phyloP scores from a whole-genome alignment of 108 stramenopile genomes.

The Seminavis robusta region DNA sequence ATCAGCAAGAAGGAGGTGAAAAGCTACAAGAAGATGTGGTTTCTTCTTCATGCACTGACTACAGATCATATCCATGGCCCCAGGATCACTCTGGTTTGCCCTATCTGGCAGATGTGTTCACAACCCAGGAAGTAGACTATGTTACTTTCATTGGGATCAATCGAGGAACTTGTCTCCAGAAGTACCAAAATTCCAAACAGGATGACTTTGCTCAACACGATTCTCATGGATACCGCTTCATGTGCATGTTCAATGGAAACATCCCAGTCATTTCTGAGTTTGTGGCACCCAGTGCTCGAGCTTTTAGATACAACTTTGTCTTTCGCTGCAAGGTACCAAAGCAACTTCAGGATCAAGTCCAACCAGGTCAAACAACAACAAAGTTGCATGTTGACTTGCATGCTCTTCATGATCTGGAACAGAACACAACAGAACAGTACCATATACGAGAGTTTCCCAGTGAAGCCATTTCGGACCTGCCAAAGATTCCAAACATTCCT shows the following conservation, averaged over 20 bases:
- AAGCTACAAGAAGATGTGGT: no score
- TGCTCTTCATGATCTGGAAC: conserved; percentile 1
- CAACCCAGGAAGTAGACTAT: neutral
- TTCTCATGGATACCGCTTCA: conserved; percentile 3
- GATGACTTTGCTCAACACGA: neutral
- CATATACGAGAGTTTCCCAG: no score
- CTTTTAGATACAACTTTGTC: no score
- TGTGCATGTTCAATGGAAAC: conserved; percentile 2
- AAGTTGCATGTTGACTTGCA: conserved; percentile 3
- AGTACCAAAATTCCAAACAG: neutral
- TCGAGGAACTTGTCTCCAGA: neutral
- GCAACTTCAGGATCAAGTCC: neutral
- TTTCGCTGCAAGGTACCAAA: neutral
- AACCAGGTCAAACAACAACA: neutral
- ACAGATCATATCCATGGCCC: conserved; percentile 5
- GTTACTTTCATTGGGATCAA: conserved; percentile 5
- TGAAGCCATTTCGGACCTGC: neutral
- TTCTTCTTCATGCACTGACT: neutral
- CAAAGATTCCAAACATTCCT: neutral
- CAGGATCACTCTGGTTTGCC: conserved; percentile 10
- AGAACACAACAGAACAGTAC: no score
- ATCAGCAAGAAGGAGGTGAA: no score
- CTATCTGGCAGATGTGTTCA: conserved; percentile 7
- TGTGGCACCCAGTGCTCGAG: no score
- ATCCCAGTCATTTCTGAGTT: no score